Evolutionary conservation across 192 early-diverging fungal genomes (phyloP).

Genomic region (Umbelopsis isabellina): DNA sequence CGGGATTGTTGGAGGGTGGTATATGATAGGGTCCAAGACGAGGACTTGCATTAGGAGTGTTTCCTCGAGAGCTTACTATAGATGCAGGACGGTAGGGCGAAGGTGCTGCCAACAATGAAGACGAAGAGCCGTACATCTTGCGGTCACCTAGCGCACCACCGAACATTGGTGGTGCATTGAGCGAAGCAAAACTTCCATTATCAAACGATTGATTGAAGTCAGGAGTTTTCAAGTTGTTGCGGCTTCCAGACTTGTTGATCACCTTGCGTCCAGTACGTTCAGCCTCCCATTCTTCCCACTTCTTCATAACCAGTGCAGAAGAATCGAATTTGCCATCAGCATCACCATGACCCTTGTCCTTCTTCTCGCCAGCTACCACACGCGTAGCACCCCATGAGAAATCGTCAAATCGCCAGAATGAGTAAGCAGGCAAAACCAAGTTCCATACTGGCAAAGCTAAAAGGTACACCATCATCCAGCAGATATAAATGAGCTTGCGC

Average conservation of each 20-base stretch:
- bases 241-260: constrained; percentile 26
- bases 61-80: background rate
- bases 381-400: constrained; percentile 87
- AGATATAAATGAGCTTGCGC: constrained; percentile 79
- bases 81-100: constrained; percentile 10
- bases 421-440: constrained; percentile 86
- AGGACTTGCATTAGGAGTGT: constrained; percentile 5
- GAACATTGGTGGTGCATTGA: constrained; percentile 21
- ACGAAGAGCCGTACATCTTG: constrained; percentile 41
- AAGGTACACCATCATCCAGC: constrained; percentile 89
- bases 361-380: constrained; percentile 71
- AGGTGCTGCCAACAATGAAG: background rate
- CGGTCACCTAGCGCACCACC: constrained; percentile 32
- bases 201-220: constrained; percentile 29
- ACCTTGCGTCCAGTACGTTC: constrained; percentile 53
- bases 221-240: constrained; percentile 30
- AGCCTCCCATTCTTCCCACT: constrained; percentile 65
- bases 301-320: constrained; percentile 56
- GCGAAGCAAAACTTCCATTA: constrained; percentile 28
- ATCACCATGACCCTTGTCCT: constrained; percentile 71
- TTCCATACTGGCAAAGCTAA: constrained; percentile 92
- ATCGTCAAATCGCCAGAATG: constrained; percentile 94
- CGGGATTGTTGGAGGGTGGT: background rate
- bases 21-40: constrained; percentile 18
- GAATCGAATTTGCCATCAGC: constrained; percentile 78